Evolutionary conservation across 192 early-diverging fungal species (phyloP).

Genomic region (Geosiphon pyriformis): DNA sequence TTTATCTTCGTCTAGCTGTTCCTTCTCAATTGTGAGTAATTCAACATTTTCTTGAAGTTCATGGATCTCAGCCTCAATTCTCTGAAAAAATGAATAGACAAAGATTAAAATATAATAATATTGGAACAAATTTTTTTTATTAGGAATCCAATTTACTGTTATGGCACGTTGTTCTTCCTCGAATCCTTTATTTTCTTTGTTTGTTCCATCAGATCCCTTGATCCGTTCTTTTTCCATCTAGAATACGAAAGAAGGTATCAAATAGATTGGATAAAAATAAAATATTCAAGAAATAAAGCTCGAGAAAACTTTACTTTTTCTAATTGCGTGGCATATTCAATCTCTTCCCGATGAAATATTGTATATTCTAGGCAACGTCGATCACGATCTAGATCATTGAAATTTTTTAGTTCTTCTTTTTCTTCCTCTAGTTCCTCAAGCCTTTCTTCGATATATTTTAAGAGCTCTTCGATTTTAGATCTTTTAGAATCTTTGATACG

Average conservation of each 20-base stretch:
- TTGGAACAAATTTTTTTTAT: neutral
- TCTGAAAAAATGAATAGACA: slow-evolving; percentile 1
- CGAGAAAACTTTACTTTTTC: slow-evolving; percentile 47
- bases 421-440: slow-evolving; percentile 87
- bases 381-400: slow-evolving; percentile 80
- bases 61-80: slow-evolving; percentile 52
- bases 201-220: slow-evolving; percentile 42
- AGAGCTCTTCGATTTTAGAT: slow-evolving; percentile 81
- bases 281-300: slow-evolving; percentile 6
- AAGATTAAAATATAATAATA: neutral
- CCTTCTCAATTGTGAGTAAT: slow-evolving; percentile 60
- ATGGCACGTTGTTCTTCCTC: slow-evolving; percentile 50
- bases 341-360: slow-evolving; percentile 87
- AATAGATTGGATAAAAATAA: neutral
- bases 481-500: slow-evolving; percentile 67
- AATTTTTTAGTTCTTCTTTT: slow-evolving; percentile 88
- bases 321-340: slow-evolving; percentile 70
- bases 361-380: slow-evolving; percentile 86
- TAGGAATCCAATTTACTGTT: slow-evolving; percentile 11
- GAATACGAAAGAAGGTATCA: neutral
- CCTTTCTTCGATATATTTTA: slow-evolving; percentile 84
- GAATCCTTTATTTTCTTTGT: slow-evolving; percentile 51
- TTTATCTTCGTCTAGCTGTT: slow-evolving; percentile 64
- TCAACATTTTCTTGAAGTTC: slow-evolving; percentile 61
- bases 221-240: slow-evolving; percentile 39